Evolutionary conservation across 1,284 basidiomycete genomes (phyloP).

Genomic region (Trichosporon inkin): DNA sequence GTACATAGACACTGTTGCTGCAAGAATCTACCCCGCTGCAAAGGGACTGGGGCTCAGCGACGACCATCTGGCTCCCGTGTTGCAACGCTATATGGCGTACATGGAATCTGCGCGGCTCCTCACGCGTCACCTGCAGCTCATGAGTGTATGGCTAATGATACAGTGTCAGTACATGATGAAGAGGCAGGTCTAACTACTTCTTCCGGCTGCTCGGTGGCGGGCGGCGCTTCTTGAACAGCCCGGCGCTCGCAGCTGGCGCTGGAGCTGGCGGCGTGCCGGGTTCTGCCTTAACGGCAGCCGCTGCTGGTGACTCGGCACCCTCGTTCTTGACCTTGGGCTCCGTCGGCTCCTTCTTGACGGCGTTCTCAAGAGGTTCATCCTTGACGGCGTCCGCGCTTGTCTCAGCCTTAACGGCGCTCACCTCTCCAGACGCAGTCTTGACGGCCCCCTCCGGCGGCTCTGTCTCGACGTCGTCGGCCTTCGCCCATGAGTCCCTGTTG

Average conservation of each 20-base stretch:
- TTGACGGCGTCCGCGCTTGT: not conserved
- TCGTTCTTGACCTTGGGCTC: constrained; percentile 6
- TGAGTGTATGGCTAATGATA: not conserved
- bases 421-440: constrained; percentile 12
- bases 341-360: constrained; percentile 7
- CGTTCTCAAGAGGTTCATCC: not conserved
- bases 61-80: too few relatives aligned
- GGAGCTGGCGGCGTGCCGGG: constrained; percentile 1
- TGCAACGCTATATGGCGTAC: too few relatives aligned
- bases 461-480: constrained; percentile 20
- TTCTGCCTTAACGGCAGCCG: constrained; percentile 24
- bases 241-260: constrained; percentile 17
- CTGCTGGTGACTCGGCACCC: not conserved
- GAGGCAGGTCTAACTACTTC: constrained; percentile 28
- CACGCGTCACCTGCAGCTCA: too few relatives aligned
- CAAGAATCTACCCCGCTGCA: too few relatives aligned
- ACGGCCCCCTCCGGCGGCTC: not conserved
- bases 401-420: constrained; percentile 13
- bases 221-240: constrained; percentile 51
- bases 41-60: too few relatives aligned
- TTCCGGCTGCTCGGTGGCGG: constrained; percentile 41
- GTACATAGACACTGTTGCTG: too few relatives aligned
- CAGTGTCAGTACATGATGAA: not conserved
- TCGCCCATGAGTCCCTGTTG: constrained; percentile 14
- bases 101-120: too few relatives aligned